Base-by-base conservation (phyloP, 331 rosid genomes). In the Quercus phellos region DNA sequence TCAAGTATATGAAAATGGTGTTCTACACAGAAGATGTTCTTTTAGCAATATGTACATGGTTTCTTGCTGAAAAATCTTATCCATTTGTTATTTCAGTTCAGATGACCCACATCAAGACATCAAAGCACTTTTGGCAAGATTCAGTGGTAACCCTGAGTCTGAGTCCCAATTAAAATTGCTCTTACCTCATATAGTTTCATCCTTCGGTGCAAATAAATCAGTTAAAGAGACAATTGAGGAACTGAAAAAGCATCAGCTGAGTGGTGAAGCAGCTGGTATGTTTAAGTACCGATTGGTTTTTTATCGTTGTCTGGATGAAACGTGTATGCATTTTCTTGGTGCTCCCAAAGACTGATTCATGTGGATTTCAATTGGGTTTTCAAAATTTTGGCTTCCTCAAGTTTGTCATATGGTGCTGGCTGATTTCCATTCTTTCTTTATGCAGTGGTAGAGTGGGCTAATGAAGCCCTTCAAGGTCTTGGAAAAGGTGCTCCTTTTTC, bases 401-500 rank as follows among this genome's bases (percentile, higher is more conserved):
- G 2, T 18, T 66, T 60, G 46, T 69, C 53, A 13, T 53, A 11
- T 67, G 5, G 0, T 64, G 30, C 51, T 56, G 51, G 69, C 35
- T 74, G 73, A 75, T 79, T 54, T 19, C 58, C 55, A 2, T 63
- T 21, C 78, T 63, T 79, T 56, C 68, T 68, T 61, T 51, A 51
- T 68, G 29, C 87, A 95, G 98, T 91, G 82, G 92, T 66, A 74
- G 96, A 92, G 77, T 95, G 97, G 98, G 98, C 99, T 30, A 84
- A 83, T 75, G 99, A 95, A 82, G 95, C 97, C 79, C 97, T 95
- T 81, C 96, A 90, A 84, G 96, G 96, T 75, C 85, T 95, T 42
- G 91, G 86, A 72, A 95, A 91, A 85, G 99, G 98, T 60, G 96
- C 97, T 64, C 99, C 99, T 6, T 95, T 95, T 89, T 92, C 99